Evolutionary conservation across 495 filamentous ascomycete genomes (phyloP).

Genomic region (Xylaria castorea): DNA sequence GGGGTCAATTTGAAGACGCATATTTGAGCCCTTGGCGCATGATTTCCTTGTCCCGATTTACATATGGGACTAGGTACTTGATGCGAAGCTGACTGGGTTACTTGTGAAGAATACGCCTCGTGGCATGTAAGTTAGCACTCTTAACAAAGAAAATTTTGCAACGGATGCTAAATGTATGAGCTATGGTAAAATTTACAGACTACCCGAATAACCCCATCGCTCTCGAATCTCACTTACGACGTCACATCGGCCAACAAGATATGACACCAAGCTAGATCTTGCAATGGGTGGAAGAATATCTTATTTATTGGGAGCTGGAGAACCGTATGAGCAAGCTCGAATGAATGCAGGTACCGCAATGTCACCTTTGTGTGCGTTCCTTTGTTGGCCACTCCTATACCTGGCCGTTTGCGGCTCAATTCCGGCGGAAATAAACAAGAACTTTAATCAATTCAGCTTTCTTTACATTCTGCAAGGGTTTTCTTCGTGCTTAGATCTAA

Average conservation of each 20-base stretch:
- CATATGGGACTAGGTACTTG: neutral
- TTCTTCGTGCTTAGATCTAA: neutral
- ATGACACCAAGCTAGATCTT: neutral
- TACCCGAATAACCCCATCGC: neutral
- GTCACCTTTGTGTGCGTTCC: neutral
- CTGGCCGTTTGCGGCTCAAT: conserved; percentile 3
- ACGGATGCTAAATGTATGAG: neutral
- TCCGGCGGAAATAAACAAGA: neutral
- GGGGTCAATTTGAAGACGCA: neutral
- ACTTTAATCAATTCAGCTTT: neutral
- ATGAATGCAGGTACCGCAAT: conserved; percentile 8
- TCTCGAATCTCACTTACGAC: neutral
- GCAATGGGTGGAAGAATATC: neutral
- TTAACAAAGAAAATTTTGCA: neutral
- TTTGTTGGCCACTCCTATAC: neutral
- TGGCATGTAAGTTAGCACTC: neutral
- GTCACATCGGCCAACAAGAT: neutral
- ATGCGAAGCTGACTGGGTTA: neutral
- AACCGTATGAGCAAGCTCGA: neutral
- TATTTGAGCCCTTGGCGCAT: neutral
- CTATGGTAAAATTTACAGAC: neutral
- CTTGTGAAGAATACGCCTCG: neutral
- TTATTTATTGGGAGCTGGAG: neutral
- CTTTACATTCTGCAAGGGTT: neutral
- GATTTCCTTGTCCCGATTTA: neutral